These are phyloP conservation scores for Gentiana macrophylla DNA, from an alignment of 257 asterid species.

Conservation along the genomic window DNA sequence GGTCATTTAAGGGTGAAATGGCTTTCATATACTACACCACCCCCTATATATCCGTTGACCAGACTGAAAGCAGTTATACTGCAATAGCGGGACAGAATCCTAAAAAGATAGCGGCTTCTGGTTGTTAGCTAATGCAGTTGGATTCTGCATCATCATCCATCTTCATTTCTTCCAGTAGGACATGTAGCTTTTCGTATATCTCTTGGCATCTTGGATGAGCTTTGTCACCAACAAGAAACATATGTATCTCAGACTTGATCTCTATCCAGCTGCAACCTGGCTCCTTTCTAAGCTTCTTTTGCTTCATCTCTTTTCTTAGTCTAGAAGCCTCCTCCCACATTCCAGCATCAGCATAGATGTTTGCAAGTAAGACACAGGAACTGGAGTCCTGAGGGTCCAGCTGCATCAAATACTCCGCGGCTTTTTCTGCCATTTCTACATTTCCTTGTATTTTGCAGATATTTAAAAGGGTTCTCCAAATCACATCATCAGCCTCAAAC, in stretches of 20 bases:
- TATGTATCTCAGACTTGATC: conserved; percentile 67
- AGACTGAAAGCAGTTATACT: background rate
- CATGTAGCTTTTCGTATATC: conserved; percentile 38
- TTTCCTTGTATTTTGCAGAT: conserved; percentile 66
- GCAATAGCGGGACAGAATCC: background rate
- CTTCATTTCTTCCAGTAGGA: conserved; percentile 55
- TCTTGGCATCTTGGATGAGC: conserved; percentile 69
- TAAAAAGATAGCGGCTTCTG: background rate
- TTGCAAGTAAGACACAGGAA: conserved; percentile 61
- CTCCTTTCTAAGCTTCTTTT: conserved; percentile 52
- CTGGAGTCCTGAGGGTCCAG: conserved; percentile 80
- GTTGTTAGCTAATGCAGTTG: conserved; percentile 10
- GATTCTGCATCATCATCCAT: conserved; percentile 10
- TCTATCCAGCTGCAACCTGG: conserved; percentile 96
- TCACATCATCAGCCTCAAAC: conserved; percentile 63
- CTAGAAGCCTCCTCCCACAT: conserved; percentile 74
- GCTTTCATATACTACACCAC: too few species aligned
- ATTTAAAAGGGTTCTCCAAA: conserved; percentile 84
- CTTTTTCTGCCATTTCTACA: conserved; percentile 77
- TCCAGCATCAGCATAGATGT: conserved; percentile 72
- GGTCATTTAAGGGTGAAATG: too few species aligned
- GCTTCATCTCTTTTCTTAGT: conserved; percentile 63
- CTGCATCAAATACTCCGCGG: conserved; percentile 42
- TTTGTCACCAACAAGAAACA: conserved; percentile 81
- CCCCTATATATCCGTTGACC: too few species aligned